A percentile compares a stretch with the other conserved stretches of the same genome.
Conservation (phyloP, 257 asterid species). For the Solanum neorickii region DNA sequence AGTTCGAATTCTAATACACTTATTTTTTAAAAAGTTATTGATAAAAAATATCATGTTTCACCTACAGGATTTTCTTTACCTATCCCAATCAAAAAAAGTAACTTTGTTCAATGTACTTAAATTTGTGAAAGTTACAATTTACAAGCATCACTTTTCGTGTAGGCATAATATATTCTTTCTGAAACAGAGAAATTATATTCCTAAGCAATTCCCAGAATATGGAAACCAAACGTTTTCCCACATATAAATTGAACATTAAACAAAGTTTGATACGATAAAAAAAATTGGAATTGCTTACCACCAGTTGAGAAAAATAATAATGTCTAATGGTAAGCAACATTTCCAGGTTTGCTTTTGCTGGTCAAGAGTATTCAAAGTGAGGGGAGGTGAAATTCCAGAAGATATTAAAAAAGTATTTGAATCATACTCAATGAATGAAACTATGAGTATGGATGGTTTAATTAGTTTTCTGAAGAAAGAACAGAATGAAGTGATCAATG, state of each 20-base stretch:
- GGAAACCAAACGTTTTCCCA: not conserved
- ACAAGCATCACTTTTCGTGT: not conserved
- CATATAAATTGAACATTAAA: not conserved
- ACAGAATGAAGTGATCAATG: slow-evolving; percentile 2
- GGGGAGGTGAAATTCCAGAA: not conserved
- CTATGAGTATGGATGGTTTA: slow-evolving; percentile 1
- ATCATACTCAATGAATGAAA: not conserved
- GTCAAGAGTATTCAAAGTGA: not conserved
- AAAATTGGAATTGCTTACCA: not conserved
- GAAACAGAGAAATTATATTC: not conserved
- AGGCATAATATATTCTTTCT: not conserved
- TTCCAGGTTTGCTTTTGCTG: slow-evolving; percentile 12
- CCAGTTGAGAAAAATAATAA: not conserved
- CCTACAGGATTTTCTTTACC: not conserved
- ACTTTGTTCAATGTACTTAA: not conserved
- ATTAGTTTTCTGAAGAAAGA: not conserved
- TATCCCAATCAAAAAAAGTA: not conserved
- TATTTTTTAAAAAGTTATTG: not conserved
- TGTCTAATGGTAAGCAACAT: slow-evolving; percentile 2
- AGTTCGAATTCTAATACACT: not conserved
- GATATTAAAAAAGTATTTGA: not conserved
- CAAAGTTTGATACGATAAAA: not conserved
- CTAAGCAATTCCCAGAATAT: not conserved
- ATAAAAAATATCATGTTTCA: not conserved
- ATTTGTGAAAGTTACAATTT: not conserved